phyloP scores from a whole-genome alignment of 192 early-diverging fungal species.

The Kappamyces sp. region DNA sequence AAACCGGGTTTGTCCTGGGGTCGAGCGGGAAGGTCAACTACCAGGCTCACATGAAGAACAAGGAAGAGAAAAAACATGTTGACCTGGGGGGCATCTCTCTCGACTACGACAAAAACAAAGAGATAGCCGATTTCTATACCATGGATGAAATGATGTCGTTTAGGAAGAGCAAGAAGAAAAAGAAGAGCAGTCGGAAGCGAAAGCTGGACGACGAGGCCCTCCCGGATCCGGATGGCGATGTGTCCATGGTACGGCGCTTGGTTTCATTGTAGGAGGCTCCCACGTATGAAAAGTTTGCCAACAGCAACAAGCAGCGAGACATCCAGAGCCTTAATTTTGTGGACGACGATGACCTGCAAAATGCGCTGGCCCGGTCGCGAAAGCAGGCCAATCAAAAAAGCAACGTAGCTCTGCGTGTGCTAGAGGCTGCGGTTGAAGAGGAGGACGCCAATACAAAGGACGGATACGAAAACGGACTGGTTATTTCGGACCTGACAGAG shows the following conservation, averaged over 20 bases:
- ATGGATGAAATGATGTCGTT: constrained; percentile 75
- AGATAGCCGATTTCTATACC: constrained; percentile 86
- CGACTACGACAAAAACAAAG: constrained; percentile 36
- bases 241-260: too few species aligned
- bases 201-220: constrained; percentile 17
- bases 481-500: constrained; percentile 83
- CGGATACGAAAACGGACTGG: constrained; percentile 23
- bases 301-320: constrained; percentile 27
- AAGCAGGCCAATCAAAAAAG: constrained; percentile 51
- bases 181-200: constrained; percentile 20
- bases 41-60: constrained; percentile 3
- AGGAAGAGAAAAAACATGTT: constrained; percentile 26
- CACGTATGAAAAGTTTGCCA: constrained; percentile 10
- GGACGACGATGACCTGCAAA: constrained; percentile 92
- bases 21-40: constrained; percentile 38
- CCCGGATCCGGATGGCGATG: background rate
- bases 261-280: too few species aligned
- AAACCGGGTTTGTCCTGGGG: constrained; percentile 48
- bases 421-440: background rate
- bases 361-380: constrained; percentile 71
- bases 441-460: background rate
- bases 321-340: constrained; percentile 70
- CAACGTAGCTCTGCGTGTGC: constrained; percentile 17
- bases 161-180: constrained; percentile 73
- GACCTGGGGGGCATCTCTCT: constrained; percentile 46